phyloP scores from a whole-genome alignment of 768 basidiomycete species.

The Phanerodontia chrysosporium region DNA sequence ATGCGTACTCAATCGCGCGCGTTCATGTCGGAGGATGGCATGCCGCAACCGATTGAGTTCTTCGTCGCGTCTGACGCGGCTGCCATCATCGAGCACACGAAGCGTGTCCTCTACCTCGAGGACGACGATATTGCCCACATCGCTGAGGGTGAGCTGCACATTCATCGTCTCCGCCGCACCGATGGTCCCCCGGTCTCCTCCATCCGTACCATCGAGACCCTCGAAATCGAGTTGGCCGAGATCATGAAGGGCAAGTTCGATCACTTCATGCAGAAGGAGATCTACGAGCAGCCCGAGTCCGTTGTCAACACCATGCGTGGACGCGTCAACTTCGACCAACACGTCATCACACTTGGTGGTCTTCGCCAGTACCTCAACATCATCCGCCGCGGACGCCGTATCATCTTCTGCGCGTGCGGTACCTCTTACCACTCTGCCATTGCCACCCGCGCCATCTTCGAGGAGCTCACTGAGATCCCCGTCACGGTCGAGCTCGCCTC shows the following conservation, averaged over 20 bases:
- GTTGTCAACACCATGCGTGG: slow-evolving; percentile 99
- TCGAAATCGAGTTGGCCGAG: slow-evolving; percentile 98
- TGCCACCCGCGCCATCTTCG: slow-evolving; percentile 96
- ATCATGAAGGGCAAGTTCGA: slow-evolving; percentile 99
- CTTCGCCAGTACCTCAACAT: slow-evolving; percentile 93
- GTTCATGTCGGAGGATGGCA: slow-evolving; percentile 97
- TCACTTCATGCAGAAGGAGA: slow-evolving; percentile 99
- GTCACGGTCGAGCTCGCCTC: slow-evolving; percentile 95
- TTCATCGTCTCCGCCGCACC: slow-evolving; percentile 92
- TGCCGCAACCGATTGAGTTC: slow-evolving; percentile 98
- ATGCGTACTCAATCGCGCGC: slow-evolving; percentile 93
- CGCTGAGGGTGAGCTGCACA: slow-evolving; percentile 94
- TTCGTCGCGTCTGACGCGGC: slow-evolving; percentile 97
- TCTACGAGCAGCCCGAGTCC: slow-evolving; percentile 97
- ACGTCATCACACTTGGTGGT: slow-evolving; percentile 90
- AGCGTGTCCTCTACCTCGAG: slow-evolving; percentile 96
- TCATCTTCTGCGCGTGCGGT: slow-evolving; percentile 97
- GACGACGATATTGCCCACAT: slow-evolving; percentile 99
- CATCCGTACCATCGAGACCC: slow-evolving; percentile 94
- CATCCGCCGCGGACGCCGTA: slow-evolving; percentile 89
- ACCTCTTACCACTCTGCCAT: slow-evolving; percentile 97
- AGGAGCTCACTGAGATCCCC: slow-evolving; percentile 98
- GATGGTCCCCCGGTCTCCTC: slow-evolving; percentile 57
- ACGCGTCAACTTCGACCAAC: slow-evolving; percentile 95
- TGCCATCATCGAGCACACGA: slow-evolving; percentile 97